Evolutionary conservation across 192 early-diverging fungal genomes (phyloP).

Genomic region (Obelidium mucronatum): DNA sequence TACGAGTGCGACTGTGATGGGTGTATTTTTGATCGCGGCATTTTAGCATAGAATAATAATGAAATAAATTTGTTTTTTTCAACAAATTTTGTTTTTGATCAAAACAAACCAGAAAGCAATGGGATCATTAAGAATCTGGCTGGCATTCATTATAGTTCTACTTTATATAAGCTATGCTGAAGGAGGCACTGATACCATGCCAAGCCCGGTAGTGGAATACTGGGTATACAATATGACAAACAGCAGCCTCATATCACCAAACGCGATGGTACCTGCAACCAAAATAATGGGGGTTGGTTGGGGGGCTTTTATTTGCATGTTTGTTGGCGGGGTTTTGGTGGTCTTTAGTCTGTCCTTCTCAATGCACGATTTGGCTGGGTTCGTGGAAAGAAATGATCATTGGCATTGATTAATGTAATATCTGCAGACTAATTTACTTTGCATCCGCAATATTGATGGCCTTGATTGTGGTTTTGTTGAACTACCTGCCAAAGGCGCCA

Average conservation of each 20-base stretch:
- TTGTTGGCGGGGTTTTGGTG: constrained; percentile 20
- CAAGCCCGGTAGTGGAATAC: constrained; percentile 2
- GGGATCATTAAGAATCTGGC: too few species aligned
- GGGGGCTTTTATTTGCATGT: constrained; percentile 28
- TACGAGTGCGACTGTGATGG: too few species aligned
- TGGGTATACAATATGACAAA: constrained; percentile 18
- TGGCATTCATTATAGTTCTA: too few species aligned
- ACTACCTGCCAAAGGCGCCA: constrained; percentile 25
- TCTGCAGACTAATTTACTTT: constrained; percentile 30
- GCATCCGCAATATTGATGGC: constrained; percentile 23
- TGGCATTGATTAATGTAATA: too few species aligned
- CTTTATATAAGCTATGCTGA: too few species aligned
- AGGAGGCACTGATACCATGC: too few species aligned
- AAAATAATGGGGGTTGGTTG: constrained; percentile 45
- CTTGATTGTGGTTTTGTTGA: constrained; percentile 35
- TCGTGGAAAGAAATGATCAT: too few species aligned
- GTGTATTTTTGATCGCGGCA: too few species aligned
- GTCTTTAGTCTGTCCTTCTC: constrained; percentile 13
- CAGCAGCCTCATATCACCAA: background rate
- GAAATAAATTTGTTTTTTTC: too few species aligned
- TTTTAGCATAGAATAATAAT: too few species aligned
- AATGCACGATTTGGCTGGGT: constrained; percentile 29
- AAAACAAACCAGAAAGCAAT: too few species aligned
- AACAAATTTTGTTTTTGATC: too few species aligned
- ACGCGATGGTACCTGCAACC: constrained; percentile 31